Evolutionary conservation across 495 filamentous ascomycete genomes (phyloP), one percentile per base, ranked within the genome.

Genomic region (Aspergillus sclerotiicarbonarius): DNA sequence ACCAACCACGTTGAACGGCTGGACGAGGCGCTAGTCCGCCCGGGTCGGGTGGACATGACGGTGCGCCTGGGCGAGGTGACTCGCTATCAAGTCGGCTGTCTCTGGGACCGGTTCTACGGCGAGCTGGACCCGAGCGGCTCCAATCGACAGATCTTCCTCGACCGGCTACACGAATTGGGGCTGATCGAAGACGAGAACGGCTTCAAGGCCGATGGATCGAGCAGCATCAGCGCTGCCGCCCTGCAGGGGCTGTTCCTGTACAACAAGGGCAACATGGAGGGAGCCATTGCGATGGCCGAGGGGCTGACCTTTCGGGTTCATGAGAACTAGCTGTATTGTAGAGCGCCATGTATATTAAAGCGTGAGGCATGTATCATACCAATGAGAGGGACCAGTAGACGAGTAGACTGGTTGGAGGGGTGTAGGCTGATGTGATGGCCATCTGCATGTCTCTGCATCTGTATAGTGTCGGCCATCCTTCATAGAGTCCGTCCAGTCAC

Each of bases 21-120:
- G 2, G 94, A 98, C 64, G 84, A 86, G 60, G 94, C 94, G 20
- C 76, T 98, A 41, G 88, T 98, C 29, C 82, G 94, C 29, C 94
- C 94, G 3, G 94, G 94, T 6, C 81, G 94, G 52, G 91, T 98
- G 1, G 94, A 98, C 71, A 90, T 98, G 86, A 93, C 88, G 44
- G 86, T 96, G 4, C 84, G 89, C 39, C 85, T 98, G 45, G 95
- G 92, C 13, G 89, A 94, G 68, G 91, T 92, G 18, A 91, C 89
- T 35, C 79, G 83, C 51, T 90, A 89, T 68, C 93, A 97, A 70
- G 90, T 93, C 15, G 84, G 74, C 7, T 78, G 88, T 70, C 87
- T 98, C 74, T 98, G 94, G 94, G 88, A 92, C 70, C 84, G 94
- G 30, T 98, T 98, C 72, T 98, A 97, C 60, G 87, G 87, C 4